Evolutionary conservation across 495 filamentous ascomycete species (phyloP), one percentile per base, ranked within the genome.

Genomic region (Talaromyces nanjingensis): DNA sequence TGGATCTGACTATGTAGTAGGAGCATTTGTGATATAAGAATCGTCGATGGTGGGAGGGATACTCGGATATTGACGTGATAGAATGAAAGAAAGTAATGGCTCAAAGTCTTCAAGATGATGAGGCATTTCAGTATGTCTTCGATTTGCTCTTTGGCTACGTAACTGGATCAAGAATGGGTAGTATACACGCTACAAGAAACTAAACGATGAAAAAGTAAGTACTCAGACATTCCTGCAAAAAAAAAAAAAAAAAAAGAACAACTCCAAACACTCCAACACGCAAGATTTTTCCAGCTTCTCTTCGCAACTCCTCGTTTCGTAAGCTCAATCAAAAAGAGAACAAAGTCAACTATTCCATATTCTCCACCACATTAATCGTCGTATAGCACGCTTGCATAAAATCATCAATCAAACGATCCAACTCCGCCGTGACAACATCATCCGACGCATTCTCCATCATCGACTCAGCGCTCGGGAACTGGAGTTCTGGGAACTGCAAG

Each of bases 371-470:
- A 52, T 62, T 31, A 37, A 62, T 62, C 5, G 60, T 62, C 20
- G 60, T 24, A 54, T 62, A 62, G 29, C 60, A 62, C 7, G 74
- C 76, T 62, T 71, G 72, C 11, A 79, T 59, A 63, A 79, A 77
- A 47, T 78, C 72, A 22, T 68, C 73, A 12, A 81, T 64, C 58
- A 81, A 52, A 31, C 76, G 65, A 63, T 77, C 72, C 59, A 81
- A 63, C 64, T 81, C 78, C 4, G 67, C 71, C 12, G 68, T 65
- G 6, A 79, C 66, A 18, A 68, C 65, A 4, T 60, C 52, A 31
- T 79, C 76, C 16, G 73, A 68, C 2, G 73, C 74, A 12, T 69
- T 70, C 16, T 75, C 71, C 66, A 68, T 73, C 33, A 81, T 39
- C 9, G 73, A 72, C 56, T 76, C 69, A 9, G 69, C 64, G 42